Base-by-base conservation (phyloP, 164 flowering plant genomes). In the Vitis rotundifolia region DNA sequence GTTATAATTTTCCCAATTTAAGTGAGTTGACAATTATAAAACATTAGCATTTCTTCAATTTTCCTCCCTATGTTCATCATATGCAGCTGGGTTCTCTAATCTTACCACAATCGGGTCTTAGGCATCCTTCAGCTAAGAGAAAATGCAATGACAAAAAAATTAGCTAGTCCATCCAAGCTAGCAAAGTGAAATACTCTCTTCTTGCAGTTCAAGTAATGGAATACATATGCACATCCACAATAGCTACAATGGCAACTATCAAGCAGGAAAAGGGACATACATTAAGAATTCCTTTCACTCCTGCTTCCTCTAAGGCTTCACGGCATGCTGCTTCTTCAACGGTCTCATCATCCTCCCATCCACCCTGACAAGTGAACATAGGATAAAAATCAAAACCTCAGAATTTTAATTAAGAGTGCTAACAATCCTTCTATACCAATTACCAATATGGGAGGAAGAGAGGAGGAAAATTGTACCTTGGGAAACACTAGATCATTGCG, bases 341-440 rank as follows among this genome's bases (percentile, higher is more conserved):
- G 54, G 94, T 78, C 79, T 91, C 97, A 80, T 91, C 94, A 77
- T 89, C 79, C 71, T 91, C 97, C 97, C 97, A 91, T 63, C 97
- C 97, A 70, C 97, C 97, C 93, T 91, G 79, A 67, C 10, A 66
- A 77, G 10, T 51, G 18, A 76, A 64, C 52, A 68, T 66, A n/a
- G 26, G 18, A 52, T 59, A n/a, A 16, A 53, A 58, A 49, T 59
- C 59, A 47, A 62, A 31, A 48, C 16, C 2, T 8, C 54, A 48
- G 57, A 1, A 11, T 55, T 54, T 22, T 26, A 61, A 0, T 37
- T 29, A 18, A 48, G 61, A 48, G 9, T 16, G 12, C 9, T 22
- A 69, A 16, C 5, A 11, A 37, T 37, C 44, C 44, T 3, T 37
- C 44, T 5, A 3, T 37, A 3, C 44, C 6, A 6, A 37, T 37